Percentiles rank a stretch among this genome's conserved stretches.
Evolutionary conservation across 179 eudicot genomes (phyloP).

Genomic region (Beta macrorhiza): DNA sequence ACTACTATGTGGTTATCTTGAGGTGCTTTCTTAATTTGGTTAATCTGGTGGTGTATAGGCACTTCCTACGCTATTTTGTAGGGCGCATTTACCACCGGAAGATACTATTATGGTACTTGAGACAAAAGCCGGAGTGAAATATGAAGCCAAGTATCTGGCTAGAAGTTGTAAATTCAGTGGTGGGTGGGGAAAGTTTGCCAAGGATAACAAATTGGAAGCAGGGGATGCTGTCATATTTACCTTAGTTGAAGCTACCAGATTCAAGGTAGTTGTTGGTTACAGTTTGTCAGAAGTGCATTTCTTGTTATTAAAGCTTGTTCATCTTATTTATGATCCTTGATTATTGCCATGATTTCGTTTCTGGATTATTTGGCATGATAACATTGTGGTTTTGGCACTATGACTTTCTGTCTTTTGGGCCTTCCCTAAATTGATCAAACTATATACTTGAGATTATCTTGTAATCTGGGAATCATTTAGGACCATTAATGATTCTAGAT

Average conservation of each 20-base stretch:
- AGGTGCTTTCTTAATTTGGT: not conserved
- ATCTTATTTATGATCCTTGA: not conserved
- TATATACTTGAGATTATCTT: not conserved
- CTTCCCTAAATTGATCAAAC: not conserved
- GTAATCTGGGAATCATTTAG: not conserved
- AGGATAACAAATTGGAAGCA: conserved; percentile 22
- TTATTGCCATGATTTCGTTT: no score
- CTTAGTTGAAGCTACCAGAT: conserved; percentile 31
- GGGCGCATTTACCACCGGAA: conserved; percentile 15
- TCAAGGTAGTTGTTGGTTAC: conserved; percentile 34
- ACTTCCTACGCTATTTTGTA: conserved; percentile 19
- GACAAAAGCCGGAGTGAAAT: conserved; percentile 19
- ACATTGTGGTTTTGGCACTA: not conserved
- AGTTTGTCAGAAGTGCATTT: not conserved
- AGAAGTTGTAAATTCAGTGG: conserved; percentile 27
- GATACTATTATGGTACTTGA: conserved; percentile 23
- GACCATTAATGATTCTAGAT: not conserved
- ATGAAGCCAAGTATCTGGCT: conserved; percentile 17
- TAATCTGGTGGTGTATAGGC: conserved; percentile 4
- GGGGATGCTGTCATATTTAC: conserved; percentile 42
- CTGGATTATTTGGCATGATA: no score
- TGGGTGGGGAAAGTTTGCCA: conserved; percentile 43
- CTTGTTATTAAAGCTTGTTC: not conserved
- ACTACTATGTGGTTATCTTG: not conserved
- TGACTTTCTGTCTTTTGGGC: not conserved